Evolutionary conservation across 2,329 filamentous ascomycete species (phyloP).

Genomic region (Fusarium sp.): DNA sequence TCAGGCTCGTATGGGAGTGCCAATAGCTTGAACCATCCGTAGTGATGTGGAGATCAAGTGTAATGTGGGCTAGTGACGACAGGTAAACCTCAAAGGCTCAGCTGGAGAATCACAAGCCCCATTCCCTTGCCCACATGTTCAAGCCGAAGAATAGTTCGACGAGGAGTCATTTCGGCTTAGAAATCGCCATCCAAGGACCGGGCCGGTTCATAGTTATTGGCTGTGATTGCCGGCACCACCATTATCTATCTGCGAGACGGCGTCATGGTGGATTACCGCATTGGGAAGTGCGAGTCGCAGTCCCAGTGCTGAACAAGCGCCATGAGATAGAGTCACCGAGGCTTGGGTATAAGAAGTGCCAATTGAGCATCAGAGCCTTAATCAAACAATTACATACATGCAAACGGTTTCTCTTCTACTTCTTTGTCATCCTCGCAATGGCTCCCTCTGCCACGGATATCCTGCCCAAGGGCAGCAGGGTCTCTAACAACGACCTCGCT

Average conservation of each 20-base stretch:
- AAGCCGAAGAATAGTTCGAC: not conserved
- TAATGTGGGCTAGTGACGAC: not conserved
- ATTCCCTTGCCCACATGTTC: not conserved
- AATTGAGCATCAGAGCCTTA: accelerated
- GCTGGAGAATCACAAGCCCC: not conserved
- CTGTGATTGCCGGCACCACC: not conserved
- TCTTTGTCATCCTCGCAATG: not conserved
- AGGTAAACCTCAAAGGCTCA: not conserved
- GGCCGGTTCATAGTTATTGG: not conserved
- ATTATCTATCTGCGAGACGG: not conserved
- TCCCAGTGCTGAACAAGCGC: not conserved
- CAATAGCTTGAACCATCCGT: not conserved
- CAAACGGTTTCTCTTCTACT: not conserved
- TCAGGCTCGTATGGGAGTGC: not conserved
- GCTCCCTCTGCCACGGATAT: slow-evolving; percentile 8
- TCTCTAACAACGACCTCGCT: not conserved
- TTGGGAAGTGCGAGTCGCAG: slow-evolving; percentile 19
- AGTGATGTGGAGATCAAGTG: not conserved
- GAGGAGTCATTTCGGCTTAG: not conserved
- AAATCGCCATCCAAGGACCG: not conserved
- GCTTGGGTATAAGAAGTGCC: not conserved
- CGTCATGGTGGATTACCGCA: not conserved
- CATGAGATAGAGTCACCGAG: not conserved
- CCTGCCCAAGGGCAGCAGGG: not conserved
- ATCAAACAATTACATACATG: not conserved